Percentiles rank a stretch among this genome's conserved stretches.
phyloP scores from a whole-genome alignment of 306 rosid species.

The Acacia melanoxylon region DNA sequence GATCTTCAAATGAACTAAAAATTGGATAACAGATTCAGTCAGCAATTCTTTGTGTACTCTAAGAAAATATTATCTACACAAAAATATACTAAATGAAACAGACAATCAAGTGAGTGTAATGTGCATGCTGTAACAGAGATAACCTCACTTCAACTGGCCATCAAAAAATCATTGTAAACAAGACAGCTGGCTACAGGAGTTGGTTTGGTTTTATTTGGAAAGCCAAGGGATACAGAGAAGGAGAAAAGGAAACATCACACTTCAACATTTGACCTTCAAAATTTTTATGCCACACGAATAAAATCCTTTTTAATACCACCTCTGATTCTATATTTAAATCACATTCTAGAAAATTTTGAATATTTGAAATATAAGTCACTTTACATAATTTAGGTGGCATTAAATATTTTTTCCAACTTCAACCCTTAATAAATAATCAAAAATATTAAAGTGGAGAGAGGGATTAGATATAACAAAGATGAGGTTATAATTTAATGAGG shows the following conservation, averaged over 20 bases:
- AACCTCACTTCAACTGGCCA: conserved; percentile 10
- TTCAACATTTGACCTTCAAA: neutral
- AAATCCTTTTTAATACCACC: neutral
- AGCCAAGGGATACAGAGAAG: neutral
- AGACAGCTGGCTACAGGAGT: neutral
- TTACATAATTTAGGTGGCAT: neutral
- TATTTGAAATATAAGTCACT: neutral
- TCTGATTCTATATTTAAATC: neutral
- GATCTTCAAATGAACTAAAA: conserved; percentile 72
- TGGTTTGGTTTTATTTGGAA: neutral
- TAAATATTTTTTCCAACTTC: neutral
- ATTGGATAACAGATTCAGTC: conserved; percentile 34
- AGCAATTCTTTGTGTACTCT: conserved; percentile 18
- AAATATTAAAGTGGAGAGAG: neutral
- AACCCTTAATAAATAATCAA: neutral
- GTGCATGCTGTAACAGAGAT: conserved; percentile 6
- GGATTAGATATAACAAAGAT: neutral
- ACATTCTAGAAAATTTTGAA: neutral
- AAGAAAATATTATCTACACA: conserved; percentile 13
- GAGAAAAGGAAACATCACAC: neutral
- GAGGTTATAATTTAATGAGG: neutral
- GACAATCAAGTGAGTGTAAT: conserved; percentile 14
- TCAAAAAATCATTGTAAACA: conserved; percentile 14
- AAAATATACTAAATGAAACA: neutral
- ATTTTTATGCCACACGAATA: neutral